phyloP scores from a whole-genome alignment of 768 basidiomycete species.

The Naematelia encephala region DNA sequence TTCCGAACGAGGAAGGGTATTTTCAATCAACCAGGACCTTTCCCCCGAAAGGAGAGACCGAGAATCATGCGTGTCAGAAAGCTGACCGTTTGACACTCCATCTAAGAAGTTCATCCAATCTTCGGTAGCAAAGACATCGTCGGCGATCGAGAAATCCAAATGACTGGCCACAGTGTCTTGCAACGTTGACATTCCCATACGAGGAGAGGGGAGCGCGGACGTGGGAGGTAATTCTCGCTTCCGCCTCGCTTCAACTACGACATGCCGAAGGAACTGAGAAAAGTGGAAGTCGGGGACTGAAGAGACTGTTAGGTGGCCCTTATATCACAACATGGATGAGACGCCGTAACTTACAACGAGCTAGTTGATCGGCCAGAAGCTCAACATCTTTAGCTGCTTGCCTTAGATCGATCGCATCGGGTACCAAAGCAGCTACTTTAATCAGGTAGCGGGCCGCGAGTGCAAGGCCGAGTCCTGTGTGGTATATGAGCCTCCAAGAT shows the following conservation, averaged over 20 bases:
- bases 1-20: neutral
- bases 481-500: neutral
- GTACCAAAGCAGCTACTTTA: constrained; percentile 8
- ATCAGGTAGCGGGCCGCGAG: constrained; percentile 14
- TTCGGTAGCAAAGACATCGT: constrained; percentile 2
- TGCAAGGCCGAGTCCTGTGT: constrained; percentile 9
- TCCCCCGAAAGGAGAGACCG: neutral
- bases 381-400: constrained; percentile 15
- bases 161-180: neutral
- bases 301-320: neutral
- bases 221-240: constrained; percentile 33
- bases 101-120: constrained; percentile 1
- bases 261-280: constrained; percentile 30
- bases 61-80: neutral
- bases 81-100: neutral
- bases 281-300: constrained; percentile 43
- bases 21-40: neutral
- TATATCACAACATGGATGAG: neutral
- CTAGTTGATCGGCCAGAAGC: constrained; percentile 3
- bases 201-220: constrained; percentile 9
- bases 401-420: constrained; percentile 15
- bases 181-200: constrained; percentile 1
- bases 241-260: constrained; percentile 32
- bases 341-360: neutral
- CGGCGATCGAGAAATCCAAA: neutral